Conservation (phyloP, 768 basidiomycete genomes). For the Austroboletus eburneus region DNA sequence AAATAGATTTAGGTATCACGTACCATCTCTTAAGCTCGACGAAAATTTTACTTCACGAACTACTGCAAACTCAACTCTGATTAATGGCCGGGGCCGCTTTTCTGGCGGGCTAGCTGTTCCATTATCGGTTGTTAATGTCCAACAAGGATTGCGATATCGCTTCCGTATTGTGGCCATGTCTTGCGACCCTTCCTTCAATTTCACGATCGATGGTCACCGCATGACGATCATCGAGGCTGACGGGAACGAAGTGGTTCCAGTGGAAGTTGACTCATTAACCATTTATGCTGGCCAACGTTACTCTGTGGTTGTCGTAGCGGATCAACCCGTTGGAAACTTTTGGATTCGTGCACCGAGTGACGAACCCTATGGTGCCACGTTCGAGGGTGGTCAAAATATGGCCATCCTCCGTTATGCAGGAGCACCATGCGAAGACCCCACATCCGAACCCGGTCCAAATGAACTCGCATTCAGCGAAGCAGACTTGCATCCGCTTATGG, state of each 20-base stretch:
- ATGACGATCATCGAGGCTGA: constrained; percentile 56
- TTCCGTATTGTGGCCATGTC: constrained; percentile 50
- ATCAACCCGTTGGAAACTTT: constrained; percentile 48
- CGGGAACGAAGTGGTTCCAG: constrained; percentile 38
- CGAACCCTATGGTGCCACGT: constrained; percentile 24
- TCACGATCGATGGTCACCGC: constrained; percentile 44
- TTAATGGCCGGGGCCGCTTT: constrained; percentile 51
- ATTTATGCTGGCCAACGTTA: constrained; percentile 38
- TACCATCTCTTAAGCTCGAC: constrained; percentile 17
- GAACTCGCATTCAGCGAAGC: constrained; percentile 36
- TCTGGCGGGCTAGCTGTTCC: constrained; percentile 35
- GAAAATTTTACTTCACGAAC: constrained; percentile 5
- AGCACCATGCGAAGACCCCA: constrained; percentile 43
- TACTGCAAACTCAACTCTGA: constrained; percentile 39
- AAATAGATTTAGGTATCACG: constrained; percentile 33
- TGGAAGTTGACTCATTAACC: constrained; percentile 38
- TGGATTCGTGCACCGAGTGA: constrained; percentile 48
- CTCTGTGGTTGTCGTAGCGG: constrained; percentile 43
- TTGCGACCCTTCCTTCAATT: constrained; percentile 41
- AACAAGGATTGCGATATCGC: constrained; percentile 41
- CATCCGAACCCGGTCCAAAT: constrained; percentile 24
- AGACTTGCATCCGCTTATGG: constrained; percentile 34
- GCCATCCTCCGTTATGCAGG: constrained; percentile 51
- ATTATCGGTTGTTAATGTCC: constrained; percentile 45
- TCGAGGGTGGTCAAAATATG: constrained; percentile 38